These are phyloP conservation scores for Daldinia grandis DNA, from an alignment of 495 filamentous ascomycete genomes.

Conservation along the genomic window DNA sequence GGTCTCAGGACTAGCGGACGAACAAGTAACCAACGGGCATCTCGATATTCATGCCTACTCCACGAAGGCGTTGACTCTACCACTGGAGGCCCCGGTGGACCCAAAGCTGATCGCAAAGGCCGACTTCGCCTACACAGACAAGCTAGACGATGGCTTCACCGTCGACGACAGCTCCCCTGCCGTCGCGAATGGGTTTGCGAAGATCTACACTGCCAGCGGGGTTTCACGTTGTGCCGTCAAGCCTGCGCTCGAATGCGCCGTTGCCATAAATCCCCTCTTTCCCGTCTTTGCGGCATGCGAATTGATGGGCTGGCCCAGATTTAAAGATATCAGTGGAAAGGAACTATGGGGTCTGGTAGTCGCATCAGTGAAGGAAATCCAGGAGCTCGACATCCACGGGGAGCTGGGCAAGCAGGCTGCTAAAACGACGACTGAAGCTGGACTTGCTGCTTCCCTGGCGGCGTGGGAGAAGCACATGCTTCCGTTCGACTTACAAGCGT, in stretches of 20 bases:
- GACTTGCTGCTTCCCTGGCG: background rate
- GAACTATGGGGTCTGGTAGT: background rate
- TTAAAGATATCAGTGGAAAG: background rate
- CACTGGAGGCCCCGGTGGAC: background rate
- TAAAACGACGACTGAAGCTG: background rate
- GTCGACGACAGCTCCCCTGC: background rate
- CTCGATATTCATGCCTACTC: constrained; percentile 30
- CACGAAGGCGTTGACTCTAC: constrained; percentile 17
- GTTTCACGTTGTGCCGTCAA: background rate
- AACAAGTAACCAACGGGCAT: constrained; percentile 27
- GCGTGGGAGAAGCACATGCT: background rate
- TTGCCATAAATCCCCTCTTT: background rate
- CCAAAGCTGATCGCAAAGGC: background rate
- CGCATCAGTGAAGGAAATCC: background rate
- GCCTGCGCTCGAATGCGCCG: background rate
- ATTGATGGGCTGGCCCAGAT: background rate
- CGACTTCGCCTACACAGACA: background rate
- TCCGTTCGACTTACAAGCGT: background rate
- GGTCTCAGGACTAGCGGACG: constrained; percentile 10
- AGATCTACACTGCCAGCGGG: background rate
- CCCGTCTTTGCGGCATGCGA: background rate
- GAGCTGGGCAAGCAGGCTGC: background rate
- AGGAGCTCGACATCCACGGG: background rate
- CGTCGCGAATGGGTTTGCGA: background rate
- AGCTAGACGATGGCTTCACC: background rate